phyloP scores from a whole-genome alignment of 768 basidiomycete genomes.

The Xerocomus spinulosus region DNA sequence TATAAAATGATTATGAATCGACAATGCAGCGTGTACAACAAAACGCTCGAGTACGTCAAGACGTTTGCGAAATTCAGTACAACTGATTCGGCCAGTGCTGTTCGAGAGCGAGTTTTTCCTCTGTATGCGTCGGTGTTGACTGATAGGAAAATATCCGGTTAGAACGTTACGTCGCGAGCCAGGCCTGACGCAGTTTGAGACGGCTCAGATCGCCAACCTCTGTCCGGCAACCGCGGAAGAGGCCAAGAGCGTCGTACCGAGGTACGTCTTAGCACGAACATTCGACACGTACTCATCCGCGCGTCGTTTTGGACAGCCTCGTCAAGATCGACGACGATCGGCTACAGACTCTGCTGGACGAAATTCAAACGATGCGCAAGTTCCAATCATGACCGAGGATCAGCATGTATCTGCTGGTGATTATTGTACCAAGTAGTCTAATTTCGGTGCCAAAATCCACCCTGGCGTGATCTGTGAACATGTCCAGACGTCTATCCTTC shows the following conservation, averaged over 20 bases:
- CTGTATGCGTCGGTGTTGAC: background rate
- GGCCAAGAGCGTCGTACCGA: constrained; percentile 87
- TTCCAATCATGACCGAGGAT: constrained; percentile 61
- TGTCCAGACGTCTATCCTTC: constrained; percentile 37
- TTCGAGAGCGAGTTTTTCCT: constrained; percentile 66
- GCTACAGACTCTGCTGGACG: constrained; percentile 75
- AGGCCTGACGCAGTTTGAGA: constrained; percentile 83
- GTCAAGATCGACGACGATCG: constrained; percentile 86
- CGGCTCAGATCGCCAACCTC: constrained; percentile 87
- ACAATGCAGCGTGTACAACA: constrained; percentile 67
- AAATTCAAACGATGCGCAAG: constrained; percentile 87
- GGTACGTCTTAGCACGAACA: constrained; percentile 38
- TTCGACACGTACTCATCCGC: background rate
- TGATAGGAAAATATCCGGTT: background rate
- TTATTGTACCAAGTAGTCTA: constrained; percentile 1
- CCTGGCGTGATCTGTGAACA: background rate
- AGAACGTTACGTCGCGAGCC: constrained; percentile 69
- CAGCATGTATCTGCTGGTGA: constrained; percentile 4
- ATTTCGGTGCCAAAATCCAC: background rate
- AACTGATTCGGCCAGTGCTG: constrained; percentile 76
- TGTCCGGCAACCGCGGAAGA: constrained; percentile 87
- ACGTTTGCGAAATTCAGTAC: constrained; percentile 89
- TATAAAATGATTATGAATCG: too few species aligned
- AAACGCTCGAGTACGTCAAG: constrained; percentile 88
- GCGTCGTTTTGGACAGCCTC: constrained; percentile 42